Evolutionary conservation across 768 basidiomycete genomes (phyloP), one percentile per base, ranked within the genome.

Genomic region (Cytidiella melzeri): DNA sequence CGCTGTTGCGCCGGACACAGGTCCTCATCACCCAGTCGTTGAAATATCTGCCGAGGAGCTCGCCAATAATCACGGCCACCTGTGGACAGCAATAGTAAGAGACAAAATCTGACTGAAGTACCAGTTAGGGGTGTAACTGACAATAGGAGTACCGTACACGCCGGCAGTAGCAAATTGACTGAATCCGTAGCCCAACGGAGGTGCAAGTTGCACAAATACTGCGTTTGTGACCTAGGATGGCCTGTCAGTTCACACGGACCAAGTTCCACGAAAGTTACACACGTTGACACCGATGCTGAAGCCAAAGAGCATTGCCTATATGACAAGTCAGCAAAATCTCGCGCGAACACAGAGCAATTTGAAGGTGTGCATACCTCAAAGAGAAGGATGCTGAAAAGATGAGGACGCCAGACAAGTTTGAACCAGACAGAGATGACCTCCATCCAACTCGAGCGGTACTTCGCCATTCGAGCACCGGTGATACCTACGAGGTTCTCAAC

Each of bases 251-350:
- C 41, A 39, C 37, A 48, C 18, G 24, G 24, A 19, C 41, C 15
- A 11, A 20, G n/a, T n/a, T n/a, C n/a, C n/a, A n/a, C n/a, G n/a
- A n/a, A n/a, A n/a, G n/a, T n/a, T 1, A 47, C 70, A 39, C 43
- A 77, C 77, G 55, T 81, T 82, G 44, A 81, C 77, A 27, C 83
- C 81, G 46, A 83, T 82, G 13, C 72, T 64, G 60, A 84, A 84
- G 0, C 83, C 84, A 57, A 86, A 85, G 0, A 80, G 59, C 41
- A 77, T 57, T 5, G 73, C 79, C 75, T 76, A 45, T n/a, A n/a
- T 36, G 50, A 48, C 45, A 18, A 23, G 19, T 23, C 10, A 4
- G 5, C 41, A 34, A 11, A 41, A 41, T 24, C 1, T 6, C n/a
- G 10, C 19, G 13, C 11, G 1, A 30, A 3, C 44, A 38, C 15